Percentiles rank a stretch among this genome's conserved stretches.
Conservation (phyloP, 306 rosid species). For the Sechiopsis laciniata region DNA sequence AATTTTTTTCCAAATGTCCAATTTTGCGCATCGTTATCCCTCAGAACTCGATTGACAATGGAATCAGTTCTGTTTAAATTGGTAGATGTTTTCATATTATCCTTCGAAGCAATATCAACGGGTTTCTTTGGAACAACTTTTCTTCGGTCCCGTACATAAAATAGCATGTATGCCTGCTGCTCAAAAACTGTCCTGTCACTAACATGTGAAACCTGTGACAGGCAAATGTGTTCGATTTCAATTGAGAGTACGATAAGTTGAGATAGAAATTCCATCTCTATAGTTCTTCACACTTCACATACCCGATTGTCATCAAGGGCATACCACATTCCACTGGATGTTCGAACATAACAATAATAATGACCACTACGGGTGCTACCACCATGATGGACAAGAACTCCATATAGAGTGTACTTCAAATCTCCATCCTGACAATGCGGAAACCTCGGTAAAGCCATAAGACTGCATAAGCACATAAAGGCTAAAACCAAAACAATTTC, state of each 20-base stretch:
- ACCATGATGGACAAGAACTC: slow-evolving; percentile 90
- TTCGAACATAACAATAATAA: slow-evolving; percentile 86
- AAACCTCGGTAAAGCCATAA: slow-evolving; percentile 13
- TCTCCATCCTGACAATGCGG: slow-evolving; percentile 55
- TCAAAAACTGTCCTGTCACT: slow-evolving; percentile 69
- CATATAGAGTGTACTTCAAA: slow-evolving; percentile 82
- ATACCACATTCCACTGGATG: slow-evolving; percentile 88
- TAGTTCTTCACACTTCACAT: slow-evolving; percentile 13
- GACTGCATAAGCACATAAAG: slow-evolving; percentile 14
- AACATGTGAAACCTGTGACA: slow-evolving; percentile 63
- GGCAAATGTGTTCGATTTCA: background rate
- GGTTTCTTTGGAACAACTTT: slow-evolving; percentile 46
- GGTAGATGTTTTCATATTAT: slow-evolving; percentile 35
- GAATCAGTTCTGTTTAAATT: slow-evolving; percentile 30
- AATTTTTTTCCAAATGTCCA: slow-evolving; percentile 29
- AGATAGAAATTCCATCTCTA: background rate
- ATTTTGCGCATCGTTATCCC: slow-evolving; percentile 32
- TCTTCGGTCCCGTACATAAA: slow-evolving; percentile 89
- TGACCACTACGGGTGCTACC: slow-evolving; percentile 85
- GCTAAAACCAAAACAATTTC: background rate
- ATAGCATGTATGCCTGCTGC: slow-evolving; percentile 96
- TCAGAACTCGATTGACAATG: slow-evolving; percentile 31
- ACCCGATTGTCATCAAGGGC: slow-evolving; percentile 87
- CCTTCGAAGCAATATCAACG: slow-evolving; percentile 39
- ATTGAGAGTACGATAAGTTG: background rate